Base-by-base conservation (phyloP, 371 early-diverging fungal species). In the Paramicrosporidium saccamoebae region DNA sequence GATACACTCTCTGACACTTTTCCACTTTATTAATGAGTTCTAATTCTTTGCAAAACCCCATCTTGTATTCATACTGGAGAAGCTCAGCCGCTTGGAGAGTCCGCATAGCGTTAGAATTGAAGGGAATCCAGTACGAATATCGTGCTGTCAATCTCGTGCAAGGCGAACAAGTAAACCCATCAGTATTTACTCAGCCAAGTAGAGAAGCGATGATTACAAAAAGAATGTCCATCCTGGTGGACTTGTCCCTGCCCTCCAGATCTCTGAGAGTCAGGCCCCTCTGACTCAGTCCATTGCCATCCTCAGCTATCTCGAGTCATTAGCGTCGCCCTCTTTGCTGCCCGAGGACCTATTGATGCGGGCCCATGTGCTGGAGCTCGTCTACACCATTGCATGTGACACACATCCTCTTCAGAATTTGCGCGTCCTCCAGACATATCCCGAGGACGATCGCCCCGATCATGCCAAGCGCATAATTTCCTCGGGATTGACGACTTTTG, bases 371-470 rank as follows among this genome's bases (percentile, higher is more conserved):
- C 54, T 78, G n/a, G 48, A 58, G 1, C 44, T 86, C 21, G 52
- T 55, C 11, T 38, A 49, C 18, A 42, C 58, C 4, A 59, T 86
- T 12, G 62, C 56, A 9, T 48, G 60, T 36, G 88, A 79, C 33
- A 82, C 61, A 21, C 81, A 79, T 34, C 88, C 88, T 2, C 27
- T 78, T 18, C 71, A 77, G 32, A 81, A 84, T 39, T 32, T 68
- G 25, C 36, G 55, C n/a, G 58, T 81, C 0, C 30, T 71, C 22
- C 39, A 51, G 10, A 46, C 58, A 21, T 44, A 58, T 8, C 55
- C 39, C 3, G 50, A 54, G 0, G 46, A 47, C 23, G 52, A 46
- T 20, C 20, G 26, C 29, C 35, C 16, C 13, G 72, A 56, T 19
- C 73, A 64, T 69, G 61, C 48, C 7, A 39, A 31, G 22, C 27